phyloP scores from a whole-genome alignment of 1,139 yeast species.

The Saccharomycopsis hybrid region DNA sequence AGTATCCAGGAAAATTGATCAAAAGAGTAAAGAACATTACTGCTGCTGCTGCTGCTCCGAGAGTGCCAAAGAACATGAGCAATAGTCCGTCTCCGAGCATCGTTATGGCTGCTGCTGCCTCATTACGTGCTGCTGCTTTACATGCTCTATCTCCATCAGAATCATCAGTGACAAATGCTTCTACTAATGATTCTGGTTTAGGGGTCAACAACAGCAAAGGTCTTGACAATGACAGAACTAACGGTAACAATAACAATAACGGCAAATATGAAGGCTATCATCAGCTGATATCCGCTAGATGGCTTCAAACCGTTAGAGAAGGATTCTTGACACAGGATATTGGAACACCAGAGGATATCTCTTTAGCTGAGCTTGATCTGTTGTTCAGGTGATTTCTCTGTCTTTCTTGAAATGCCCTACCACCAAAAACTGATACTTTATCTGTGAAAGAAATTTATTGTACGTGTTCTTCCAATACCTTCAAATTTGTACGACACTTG shows the following conservation, averaged over 20 bases:
- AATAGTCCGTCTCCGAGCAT: constrained; percentile 46
- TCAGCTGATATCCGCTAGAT: constrained; percentile 55
- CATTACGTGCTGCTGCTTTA: constrained; percentile 65
- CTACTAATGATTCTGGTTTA: neutral
- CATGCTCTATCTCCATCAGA: constrained; percentile 27
- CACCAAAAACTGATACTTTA: too few relatives aligned
- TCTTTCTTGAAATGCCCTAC: neutral
- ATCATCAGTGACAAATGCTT: constrained; percentile 18
- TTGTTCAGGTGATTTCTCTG: constrained; percentile 38
- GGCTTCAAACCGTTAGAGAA: constrained; percentile 66
- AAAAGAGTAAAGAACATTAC: constrained; percentile 35
- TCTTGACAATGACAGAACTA: neutral
- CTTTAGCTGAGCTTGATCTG: constrained; percentile 66
- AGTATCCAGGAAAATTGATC: constrained; percentile 12
- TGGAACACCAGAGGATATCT: constrained; percentile 69
- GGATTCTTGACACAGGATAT: constrained; percentile 70
- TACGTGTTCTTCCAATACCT: too few relatives aligned
- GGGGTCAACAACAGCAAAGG: neutral
- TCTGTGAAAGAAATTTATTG: too few relatives aligned
- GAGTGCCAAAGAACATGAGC: constrained; percentile 54
- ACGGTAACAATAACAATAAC: too few relatives aligned
- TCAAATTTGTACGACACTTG: too few relatives aligned
- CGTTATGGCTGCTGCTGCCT: constrained; percentile 71
- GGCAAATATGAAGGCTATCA: too few relatives aligned
- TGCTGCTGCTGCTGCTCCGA: constrained; percentile 78